Conservation (phyloP, 768 basidiomycete species). For the Boletales sp. region DNA sequence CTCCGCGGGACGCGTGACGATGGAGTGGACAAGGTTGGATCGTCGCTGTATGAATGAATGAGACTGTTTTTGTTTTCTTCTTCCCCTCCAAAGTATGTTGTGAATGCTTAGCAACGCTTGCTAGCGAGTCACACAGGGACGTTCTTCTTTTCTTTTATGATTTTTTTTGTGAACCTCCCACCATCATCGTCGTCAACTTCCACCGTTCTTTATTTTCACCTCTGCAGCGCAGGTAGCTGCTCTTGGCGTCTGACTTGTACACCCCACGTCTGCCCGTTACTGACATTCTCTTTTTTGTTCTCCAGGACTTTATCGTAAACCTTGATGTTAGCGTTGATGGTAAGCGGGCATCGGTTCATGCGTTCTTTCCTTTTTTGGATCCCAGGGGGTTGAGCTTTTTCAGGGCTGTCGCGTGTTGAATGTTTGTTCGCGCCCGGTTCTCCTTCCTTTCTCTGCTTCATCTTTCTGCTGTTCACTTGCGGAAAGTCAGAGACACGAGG, state of each 20-base stretch:
- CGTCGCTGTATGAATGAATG: constrained; percentile 18
- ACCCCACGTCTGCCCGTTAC: background rate
- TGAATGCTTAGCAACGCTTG: constrained; percentile 25
- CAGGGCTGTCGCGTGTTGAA: constrained; percentile 30
- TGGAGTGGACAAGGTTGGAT: constrained; percentile 14
- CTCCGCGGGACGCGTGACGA: constrained; percentile 16
- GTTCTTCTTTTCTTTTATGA: background rate
- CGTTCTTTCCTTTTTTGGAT: constrained; percentile 28
- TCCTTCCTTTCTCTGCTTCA: constrained; percentile 22
- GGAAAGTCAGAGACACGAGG: constrained; percentile 50
- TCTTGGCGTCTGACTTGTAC: no score
- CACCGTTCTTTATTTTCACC: background rate
- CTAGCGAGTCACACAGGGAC: background rate
- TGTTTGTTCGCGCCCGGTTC: constrained; percentile 9
- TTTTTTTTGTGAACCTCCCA: constrained; percentile 1
- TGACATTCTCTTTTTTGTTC: constrained; percentile 2
- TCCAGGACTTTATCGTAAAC: background rate
- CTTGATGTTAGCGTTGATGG: constrained; percentile 20
- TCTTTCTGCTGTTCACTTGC: constrained; percentile 30
- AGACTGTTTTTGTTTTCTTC: constrained; percentile 22
- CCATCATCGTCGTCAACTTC: background rate
- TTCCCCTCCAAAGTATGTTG: constrained; percentile 6
- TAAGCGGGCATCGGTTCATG: constrained; percentile 25
- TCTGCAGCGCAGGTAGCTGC: constrained; percentile 14
- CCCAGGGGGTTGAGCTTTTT: constrained; percentile 31